Base-by-base conservation (phyloP, 228 moss, liverwort and hornwort species). In the Sphagnum fallax region DNA sequence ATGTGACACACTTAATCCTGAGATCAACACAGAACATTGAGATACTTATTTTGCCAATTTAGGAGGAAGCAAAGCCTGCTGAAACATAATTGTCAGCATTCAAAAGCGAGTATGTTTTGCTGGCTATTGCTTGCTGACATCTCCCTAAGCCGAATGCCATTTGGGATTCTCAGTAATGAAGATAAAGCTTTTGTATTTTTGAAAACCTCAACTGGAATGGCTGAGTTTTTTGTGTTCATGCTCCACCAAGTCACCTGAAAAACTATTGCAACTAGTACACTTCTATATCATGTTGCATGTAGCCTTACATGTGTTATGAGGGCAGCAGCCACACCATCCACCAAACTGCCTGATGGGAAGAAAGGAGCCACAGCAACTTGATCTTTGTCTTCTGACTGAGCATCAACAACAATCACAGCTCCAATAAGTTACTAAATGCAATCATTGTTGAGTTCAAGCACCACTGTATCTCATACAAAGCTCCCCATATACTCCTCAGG, bases 341-440 rank as follows among this genome's bases (percentile, higher is more conserved):
- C 91, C 80, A 98, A 74, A 74, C 93, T 94, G 73, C 98, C 98
- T 16, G 94, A 92, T 62, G 93, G 92, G 60, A 80, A 94, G 74
- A 90, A 89, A 4, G 94, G 87, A 10, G 77, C 89, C 52, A 81
- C 67, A 32, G 74, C 52, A 61, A 67, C 55, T 47, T 77, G 71
- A 6, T 79, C 71, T 75, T 82, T 75, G 72, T 80, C 88, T 73
- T 87, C 82, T 65, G 77, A 69, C 90, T 94, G 86, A 16, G 7
- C 32, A 2, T 32, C 3, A 32, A 1, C 32, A 32, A 63, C 32
- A 48, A 65, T 16, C 49, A 7, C 47, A 16, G 65, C 0, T 11
- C 13, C 6, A 49, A n/a, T 8, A 10, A 16, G 47, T 12, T 16
- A 6, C 11, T 6, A 62, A 16, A 16, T 16, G 50, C 47, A 66